Evolutionary conservation across 2,329 filamentous ascomycete genomes (phyloP), one percentile per base, ranked within the genome.

Genomic region (Fusarium floridanum): DNA sequence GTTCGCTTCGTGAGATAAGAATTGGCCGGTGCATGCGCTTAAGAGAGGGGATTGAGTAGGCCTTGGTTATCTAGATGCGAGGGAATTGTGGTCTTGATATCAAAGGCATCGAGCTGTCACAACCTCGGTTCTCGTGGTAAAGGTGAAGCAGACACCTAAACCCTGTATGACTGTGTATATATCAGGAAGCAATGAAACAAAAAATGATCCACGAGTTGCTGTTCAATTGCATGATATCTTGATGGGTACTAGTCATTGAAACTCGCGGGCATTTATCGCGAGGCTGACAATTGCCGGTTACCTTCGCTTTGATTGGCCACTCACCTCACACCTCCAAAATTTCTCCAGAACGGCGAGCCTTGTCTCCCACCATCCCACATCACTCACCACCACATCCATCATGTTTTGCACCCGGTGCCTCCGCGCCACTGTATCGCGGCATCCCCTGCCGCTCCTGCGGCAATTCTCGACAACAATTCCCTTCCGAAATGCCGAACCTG

Each of bases 331-430:
- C 73, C 67, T 68, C 77, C 79, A 80, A 80, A 81, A 80, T 76
- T 80, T 80, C 77, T 76, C 75, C 64, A 70, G 68, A 62, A 59
- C 56, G 39, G 71, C 59, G 50, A 79, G 77, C 77, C 78, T 80
- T 56, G 74, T 70, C 64, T 62, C 64, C 68, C 63, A 67, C 68
- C 73, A 76, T 74, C 77, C 74, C 74, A 76, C 77, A 80, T 74
- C 72, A 73, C 64, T 69, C 73, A 73, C 57, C 68, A 67, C 66
- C 55, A 61, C 64, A 63, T 79, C 69, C 76, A 81, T 72, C 66
- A 86, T 86, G 84, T 81, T 85, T 72, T 86, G 84, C 79, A 81
- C 81, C 72, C 78, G 83, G 74, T 91, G 89, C 80, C 82, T 91
- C 61, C 86, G 87, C 68, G 83, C 86, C 67, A 77, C 81, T 69